Evolutionary conservation across 306 rosid genomes (phyloP).

Genomic region (Begonia peltatifolia): DNA sequence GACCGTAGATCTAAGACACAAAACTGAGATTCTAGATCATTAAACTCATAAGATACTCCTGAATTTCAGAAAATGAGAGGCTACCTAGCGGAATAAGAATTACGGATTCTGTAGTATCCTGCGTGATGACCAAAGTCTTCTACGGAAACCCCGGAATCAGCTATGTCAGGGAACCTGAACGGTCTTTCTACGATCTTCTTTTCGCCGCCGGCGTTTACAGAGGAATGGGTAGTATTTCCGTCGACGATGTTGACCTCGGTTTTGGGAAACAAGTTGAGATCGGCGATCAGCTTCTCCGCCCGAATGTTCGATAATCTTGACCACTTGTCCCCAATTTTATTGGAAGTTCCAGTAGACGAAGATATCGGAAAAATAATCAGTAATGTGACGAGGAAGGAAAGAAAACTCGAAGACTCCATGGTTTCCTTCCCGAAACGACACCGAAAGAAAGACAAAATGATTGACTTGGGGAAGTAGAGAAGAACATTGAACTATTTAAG

Average conservation of each 20-base stretch:
- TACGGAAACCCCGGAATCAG: conserved; percentile 27
- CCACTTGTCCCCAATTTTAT: conserved; percentile 6
- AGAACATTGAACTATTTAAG: too few relatives aligned
- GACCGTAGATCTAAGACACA: neutral
- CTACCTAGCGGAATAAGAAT: conserved; percentile 69
- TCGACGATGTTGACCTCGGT: conserved; percentile 45
- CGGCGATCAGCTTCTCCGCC: conserved; percentile 42
- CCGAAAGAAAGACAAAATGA: too few relatives aligned
- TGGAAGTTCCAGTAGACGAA: conserved; percentile 13
- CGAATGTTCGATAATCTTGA: conserved; percentile 28
- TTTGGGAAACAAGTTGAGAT: conserved; percentile 59
- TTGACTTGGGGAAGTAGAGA: too few relatives aligned
- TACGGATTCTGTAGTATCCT: conserved; percentile 68
- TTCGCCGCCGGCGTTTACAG: neutral
- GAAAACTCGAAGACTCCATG: conserved; percentile 20
- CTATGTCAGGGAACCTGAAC: conserved; percentile 40
- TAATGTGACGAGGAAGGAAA: conserved; percentile 9
- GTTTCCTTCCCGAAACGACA: neutral
- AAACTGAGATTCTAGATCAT: neutral
- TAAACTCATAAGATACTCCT: neutral
- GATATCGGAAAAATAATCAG: conserved; percentile 18
- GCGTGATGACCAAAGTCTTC: conserved; percentile 87
- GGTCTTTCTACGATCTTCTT: conserved; percentile 58
- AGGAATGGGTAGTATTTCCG: conserved; percentile 4
- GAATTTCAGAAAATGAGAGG: neutral